A percentile compares a stretch with the other conserved stretches of the same genome.
Evolutionary conservation across 495 filamentous ascomycete genomes (phyloP).

Genomic region (Annulohypoxylon bovei): DNA sequence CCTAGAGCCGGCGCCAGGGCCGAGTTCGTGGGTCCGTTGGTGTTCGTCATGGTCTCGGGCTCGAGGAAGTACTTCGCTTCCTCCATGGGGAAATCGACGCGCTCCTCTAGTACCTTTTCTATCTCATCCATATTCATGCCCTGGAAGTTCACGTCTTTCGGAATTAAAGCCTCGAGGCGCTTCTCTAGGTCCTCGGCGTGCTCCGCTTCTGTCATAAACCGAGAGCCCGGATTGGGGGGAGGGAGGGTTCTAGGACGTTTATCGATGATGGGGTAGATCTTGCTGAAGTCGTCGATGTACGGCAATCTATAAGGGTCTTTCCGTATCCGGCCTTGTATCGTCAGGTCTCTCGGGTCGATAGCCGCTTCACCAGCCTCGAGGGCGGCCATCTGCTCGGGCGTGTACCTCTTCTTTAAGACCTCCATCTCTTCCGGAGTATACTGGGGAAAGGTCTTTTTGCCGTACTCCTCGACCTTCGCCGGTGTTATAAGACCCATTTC

Average conservation of each 20-base stretch:
- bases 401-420: conserved; percentile 72
- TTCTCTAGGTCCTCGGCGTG: conserved; percentile 63
- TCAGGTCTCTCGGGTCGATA: conserved; percentile 81
- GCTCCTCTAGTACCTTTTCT: conserved; percentile 28
- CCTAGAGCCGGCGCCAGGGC: conserved; percentile 55
- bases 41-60: conserved; percentile 50
- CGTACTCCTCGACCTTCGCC: conserved; percentile 53
- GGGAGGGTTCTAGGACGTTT: conserved; percentile 48
- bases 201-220: conserved; percentile 69
- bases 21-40: conserved; percentile 48
- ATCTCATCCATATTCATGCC: conserved; percentile 42
- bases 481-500: conserved; percentile 55
- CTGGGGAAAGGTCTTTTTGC: conserved; percentile 61
- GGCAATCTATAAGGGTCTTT: conserved; percentile 74
- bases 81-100: conserved; percentile 32
- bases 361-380: conserved; percentile 86
- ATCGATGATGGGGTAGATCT: conserved; percentile 80
- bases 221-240: conserved; percentile 64
- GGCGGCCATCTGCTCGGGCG: conserved; percentile 80
- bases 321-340: conserved; percentile 72
- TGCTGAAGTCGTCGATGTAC: conserved; percentile 89
- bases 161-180: conserved; percentile 64
- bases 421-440: conserved; percentile 77
- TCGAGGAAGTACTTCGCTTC: conserved; percentile 55
- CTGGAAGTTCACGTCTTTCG: conserved; percentile 54